These are phyloP conservation scores for Harrya chromipes DNA, from an alignment of 768 basidiomycete genomes.

Conservation along the genomic window DNA sequence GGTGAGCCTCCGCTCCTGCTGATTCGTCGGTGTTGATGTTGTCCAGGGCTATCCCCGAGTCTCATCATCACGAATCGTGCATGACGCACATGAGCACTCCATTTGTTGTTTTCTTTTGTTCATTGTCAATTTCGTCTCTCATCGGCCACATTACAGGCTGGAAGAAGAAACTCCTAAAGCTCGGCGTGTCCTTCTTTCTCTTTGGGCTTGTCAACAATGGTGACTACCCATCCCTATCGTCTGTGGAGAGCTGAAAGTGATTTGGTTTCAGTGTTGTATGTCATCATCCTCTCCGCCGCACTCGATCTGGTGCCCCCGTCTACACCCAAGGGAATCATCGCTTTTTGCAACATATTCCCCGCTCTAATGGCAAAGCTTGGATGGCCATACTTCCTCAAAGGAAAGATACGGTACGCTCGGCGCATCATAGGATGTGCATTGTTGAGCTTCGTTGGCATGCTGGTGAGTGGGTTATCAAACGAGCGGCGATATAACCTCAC, in stretches of 20 bases:
- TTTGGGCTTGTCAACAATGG: slow-evolving; percentile 95
- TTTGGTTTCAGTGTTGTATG: slow-evolving; percentile 70
- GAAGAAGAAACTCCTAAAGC: slow-evolving; percentile 32
- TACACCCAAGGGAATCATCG: slow-evolving; percentile 92
- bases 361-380: slow-evolving; percentile 82
- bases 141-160: slow-evolving; percentile 16
- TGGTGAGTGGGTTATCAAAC: slow-evolving; percentile 49
- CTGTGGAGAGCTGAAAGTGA: not conserved
- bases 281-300: slow-evolving; percentile 94
- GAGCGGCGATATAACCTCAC: not conserved
- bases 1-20: slow-evolving; percentile 15
- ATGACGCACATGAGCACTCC: slow-evolving; percentile 8
- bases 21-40: slow-evolving; percentile 26
- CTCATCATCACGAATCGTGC: slow-evolving; percentile 5
- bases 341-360: slow-evolving; percentile 93
- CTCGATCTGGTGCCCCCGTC: slow-evolving; percentile 89
- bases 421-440: slow-evolving; percentile 73
- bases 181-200: slow-evolving; percentile 74
- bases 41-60: slow-evolving; percentile 19
- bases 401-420: slow-evolving; percentile 75
- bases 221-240: slow-evolving; percentile 23
- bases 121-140: slow-evolving; percentile 10
- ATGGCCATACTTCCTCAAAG: slow-evolving; percentile 90
- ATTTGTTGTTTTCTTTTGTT: slow-evolving; percentile 19
- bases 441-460: slow-evolving; percentile 80